phyloP scores from a whole-genome alignment of 202 grass and related monocot genomes.

The Alloteropsis angusta region DNA sequence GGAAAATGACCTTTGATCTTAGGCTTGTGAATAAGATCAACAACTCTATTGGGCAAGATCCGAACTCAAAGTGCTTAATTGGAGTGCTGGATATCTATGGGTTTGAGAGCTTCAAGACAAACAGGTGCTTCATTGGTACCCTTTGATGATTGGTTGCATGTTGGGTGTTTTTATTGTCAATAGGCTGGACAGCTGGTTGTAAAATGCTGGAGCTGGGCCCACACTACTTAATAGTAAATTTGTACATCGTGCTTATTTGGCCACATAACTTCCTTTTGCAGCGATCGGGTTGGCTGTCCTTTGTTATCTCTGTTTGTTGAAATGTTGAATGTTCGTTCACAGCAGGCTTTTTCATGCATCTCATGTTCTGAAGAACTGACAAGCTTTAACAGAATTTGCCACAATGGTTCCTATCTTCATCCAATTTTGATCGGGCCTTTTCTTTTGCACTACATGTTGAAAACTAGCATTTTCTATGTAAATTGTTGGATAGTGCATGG shows the following conservation, averaged over 20 bases:
- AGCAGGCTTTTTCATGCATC: not conserved
- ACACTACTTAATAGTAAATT: no score
- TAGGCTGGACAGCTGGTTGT: not conserved
- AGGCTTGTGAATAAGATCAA: constrained; percentile 99
- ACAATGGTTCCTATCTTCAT: not conserved
- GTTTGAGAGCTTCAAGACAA: constrained; percentile 99
- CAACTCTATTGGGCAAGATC: constrained; percentile 94
- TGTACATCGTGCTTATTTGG: not conserved
- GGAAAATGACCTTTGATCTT: constrained; percentile 33
- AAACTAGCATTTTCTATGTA: not conserved
- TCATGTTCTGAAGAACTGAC: constrained; percentile 19
- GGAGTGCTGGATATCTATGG: constrained; percentile 97
- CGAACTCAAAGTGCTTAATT: constrained; percentile 86
- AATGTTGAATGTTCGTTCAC: not conserved
- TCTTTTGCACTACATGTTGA: not conserved
- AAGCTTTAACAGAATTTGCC: not conserved
- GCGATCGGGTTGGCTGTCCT: not conserved
- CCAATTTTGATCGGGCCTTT: not conserved
- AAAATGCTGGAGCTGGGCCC: not conserved
- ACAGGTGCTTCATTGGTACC: constrained; percentile 84
- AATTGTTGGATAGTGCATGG: constrained; percentile 14
- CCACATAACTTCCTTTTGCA: not conserved
- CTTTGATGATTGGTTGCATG: constrained; percentile 45
- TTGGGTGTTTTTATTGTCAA: constrained; percentile 9
- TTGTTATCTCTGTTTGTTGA: not conserved